phyloP scores from a whole-genome alignment of 352 stramenopile species.

The Achlya hypogyna region DNA sequence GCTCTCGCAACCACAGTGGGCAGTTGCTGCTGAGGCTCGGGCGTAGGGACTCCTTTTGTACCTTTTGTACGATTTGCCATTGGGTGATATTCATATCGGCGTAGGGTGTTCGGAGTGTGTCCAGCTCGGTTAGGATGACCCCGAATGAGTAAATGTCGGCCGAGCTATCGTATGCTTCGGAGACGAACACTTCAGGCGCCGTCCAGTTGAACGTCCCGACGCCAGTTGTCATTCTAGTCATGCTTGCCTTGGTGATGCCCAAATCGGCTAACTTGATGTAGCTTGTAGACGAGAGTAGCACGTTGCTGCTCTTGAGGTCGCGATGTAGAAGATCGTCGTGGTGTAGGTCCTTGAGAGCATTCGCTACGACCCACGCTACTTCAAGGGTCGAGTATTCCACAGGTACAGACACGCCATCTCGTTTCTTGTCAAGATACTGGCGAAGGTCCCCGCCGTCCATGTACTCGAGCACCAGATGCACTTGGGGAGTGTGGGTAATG shows the following conservation, averaged over 20 bases:
- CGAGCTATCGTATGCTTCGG: background rate
- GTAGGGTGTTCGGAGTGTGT: too few species aligned
- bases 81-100: too few species aligned
- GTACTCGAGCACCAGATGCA: background rate
- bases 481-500: background rate
- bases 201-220: background rate
- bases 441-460: background rate
- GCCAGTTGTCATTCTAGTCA: background rate
- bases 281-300: background rate
- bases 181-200: background rate
- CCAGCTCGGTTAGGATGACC: background rate
- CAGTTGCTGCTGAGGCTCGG: too few species aligned
- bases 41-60: too few species aligned
- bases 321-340: background rate
- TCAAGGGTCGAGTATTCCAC: background rate
- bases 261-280: background rate
- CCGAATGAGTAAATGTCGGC: background rate
- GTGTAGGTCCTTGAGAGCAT: background rate
- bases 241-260: background rate
- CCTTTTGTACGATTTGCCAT: too few species aligned
- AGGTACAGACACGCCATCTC: background rate
- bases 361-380: background rate
- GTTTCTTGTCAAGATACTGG: background rate
- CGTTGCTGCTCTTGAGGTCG: background rate
- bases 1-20: too few species aligned